Evolutionary conservation across 108 stramenopile species (phyloP), one percentile per base, ranked within the genome.

Genomic region (Fragilariopsis cylindrus): DNA sequence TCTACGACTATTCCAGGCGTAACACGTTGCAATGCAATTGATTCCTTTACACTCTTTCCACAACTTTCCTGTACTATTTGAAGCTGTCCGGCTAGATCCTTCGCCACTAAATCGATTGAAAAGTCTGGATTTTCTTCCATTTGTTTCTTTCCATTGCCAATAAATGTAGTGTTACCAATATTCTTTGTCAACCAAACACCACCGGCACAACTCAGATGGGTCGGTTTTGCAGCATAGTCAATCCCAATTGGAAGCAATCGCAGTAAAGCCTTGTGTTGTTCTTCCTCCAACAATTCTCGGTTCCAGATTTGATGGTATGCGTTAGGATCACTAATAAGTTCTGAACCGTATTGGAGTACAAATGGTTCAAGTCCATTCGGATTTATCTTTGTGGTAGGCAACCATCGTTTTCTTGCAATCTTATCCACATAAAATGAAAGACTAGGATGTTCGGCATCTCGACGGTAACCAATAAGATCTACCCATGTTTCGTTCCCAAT

Each of bases 1-100:
- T 78, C 77, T 7, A 78, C 72, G 7, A 78, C 49, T 39, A 78
- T 47, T 15, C 77, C 77, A 39, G 77, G 77, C 50, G 48, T 5
- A 3, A 78, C 69, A 41, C 66, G 19, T 5, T 65, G 43, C 0
- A 70, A 39, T 4, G 69, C 77, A 63, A 71, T 49, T 7, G 77
- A 73, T 19, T 67, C 65, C 8, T 49, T 68, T 12, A 63, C 62
- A 42, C 62, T 42, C 42, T 44, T 21, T n/a, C 62, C 62, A 40
- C 62, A 63, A 41, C 39, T 41, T 45, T 63, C 42, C 42, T 63
- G 62, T 3, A 63, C 62, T 15, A 4, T 45, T 45, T 63, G 62
- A 15, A 63, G 62, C 48, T 48, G 47, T 15, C 50, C 9, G 45
- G 46, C 72, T 40, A 64, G 60, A 18, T 73, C 55, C 7, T 48